Conservation (phyloP, 345 rosid species). For the Eucalyptus urophylla region DNA sequence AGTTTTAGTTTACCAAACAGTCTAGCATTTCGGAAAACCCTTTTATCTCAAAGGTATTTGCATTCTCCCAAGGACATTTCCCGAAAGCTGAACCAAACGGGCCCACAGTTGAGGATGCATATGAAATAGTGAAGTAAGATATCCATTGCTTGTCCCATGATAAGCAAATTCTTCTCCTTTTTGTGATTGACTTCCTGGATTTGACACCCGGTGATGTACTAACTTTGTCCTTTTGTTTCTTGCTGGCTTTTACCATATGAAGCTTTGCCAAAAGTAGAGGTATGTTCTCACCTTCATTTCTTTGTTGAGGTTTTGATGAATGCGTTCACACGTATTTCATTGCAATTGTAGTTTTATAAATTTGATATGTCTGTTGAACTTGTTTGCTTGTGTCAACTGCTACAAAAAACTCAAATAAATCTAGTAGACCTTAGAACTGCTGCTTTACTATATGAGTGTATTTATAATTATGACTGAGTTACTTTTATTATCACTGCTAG, state of each 20-base stretch:
- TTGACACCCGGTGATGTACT: background rate
- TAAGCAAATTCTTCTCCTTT: background rate
- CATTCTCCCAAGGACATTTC: too few relatives aligned
- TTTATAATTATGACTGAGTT: background rate
- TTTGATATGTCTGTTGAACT: background rate
- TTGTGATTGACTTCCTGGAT: background rate
- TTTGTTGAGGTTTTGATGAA: background rate
- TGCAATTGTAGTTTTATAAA: background rate
- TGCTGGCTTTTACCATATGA: constrained; percentile 12
- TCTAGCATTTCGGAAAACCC: too few relatives aligned
- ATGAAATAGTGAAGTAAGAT: constrained; percentile 71
- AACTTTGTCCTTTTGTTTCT: constrained; percentile 8
- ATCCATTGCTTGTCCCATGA: background rate
- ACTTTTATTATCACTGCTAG: background rate
- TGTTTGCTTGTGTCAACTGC: background rate
- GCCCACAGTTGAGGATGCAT: constrained; percentile 88
- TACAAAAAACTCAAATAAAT: background rate
- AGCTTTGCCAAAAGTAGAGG: constrained; percentile 97
- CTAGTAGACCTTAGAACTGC: background rate
- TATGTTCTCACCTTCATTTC: constrained; percentile 9
- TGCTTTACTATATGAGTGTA: background rate
- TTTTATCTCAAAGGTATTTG: too few relatives aligned
- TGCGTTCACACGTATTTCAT: background rate
- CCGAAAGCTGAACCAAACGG: too few relatives aligned
- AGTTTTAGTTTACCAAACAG: too few relatives aligned